Evolutionary conservation across 208 protist species (phyloP).

Genomic region (Spongospora subterranea): DNA sequence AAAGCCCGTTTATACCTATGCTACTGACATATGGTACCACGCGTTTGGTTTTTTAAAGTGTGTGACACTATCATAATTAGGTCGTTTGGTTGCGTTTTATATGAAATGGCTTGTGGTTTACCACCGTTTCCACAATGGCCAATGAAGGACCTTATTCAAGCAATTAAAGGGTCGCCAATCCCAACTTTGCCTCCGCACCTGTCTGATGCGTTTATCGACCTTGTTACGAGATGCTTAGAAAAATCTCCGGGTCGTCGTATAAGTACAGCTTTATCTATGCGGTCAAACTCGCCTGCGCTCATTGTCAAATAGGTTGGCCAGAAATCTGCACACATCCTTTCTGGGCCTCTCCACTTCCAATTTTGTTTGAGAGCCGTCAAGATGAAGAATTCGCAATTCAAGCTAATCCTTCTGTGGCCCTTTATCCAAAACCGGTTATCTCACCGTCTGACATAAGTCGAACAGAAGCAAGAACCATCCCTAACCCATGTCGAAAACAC

Average conservation of each 20-base stretch:
- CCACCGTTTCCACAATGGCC: slow-evolving; percentile 36
- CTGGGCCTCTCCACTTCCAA: slow-evolving; percentile 13
- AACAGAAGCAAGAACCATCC: not conserved
- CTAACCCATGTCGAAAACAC: too few species aligned
- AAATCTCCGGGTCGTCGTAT: not conserved
- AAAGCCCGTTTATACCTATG: not conserved
- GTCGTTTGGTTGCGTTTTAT: slow-evolving; percentile 28
- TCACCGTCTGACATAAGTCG: too few species aligned
- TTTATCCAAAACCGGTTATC: too few species aligned
- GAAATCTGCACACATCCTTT: slow-evolving; percentile 43
- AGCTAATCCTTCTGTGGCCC: not conserved
- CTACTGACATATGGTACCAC: slow-evolving; percentile 27
- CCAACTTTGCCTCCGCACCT: slow-evolving; percentile 2
- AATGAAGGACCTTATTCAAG: slow-evolving; percentile 2
- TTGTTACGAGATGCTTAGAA: not conserved
- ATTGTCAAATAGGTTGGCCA: slow-evolving; percentile 15
- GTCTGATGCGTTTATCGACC: slow-evolving; percentile 10
- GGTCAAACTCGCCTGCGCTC: not conserved
- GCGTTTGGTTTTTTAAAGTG: not conserved
- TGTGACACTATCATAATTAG: not conserved
- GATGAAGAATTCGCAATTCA: not conserved
- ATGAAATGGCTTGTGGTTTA: slow-evolving; percentile 50
- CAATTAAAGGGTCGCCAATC: not conserved
- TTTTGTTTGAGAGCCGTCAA: not conserved
- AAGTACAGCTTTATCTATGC: not conserved